Conservation (phyloP, 257 asterid genomes). For the Gentiana straminea region DNA sequence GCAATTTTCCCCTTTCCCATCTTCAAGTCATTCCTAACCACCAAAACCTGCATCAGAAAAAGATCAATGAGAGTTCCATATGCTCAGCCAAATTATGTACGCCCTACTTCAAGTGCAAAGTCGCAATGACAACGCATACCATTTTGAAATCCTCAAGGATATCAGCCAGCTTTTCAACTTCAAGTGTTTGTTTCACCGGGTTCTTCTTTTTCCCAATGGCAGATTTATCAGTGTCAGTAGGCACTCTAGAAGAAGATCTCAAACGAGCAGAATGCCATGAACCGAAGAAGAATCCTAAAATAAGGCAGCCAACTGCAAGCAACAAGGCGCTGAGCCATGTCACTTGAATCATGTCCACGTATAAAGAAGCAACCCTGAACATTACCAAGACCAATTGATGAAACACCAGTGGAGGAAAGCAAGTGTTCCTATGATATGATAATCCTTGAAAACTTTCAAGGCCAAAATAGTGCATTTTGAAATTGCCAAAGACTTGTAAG, state of each 20-base stretch:
- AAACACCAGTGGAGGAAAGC: not conserved
- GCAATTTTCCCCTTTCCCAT: constrained; percentile 99
- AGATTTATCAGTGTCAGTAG: constrained; percentile 16
- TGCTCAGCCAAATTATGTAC: no score
- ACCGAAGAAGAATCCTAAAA: constrained; percentile 68
- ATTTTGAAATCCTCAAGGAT: constrained; percentile 83
- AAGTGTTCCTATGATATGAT: no score
- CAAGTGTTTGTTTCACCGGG: constrained; percentile 42
- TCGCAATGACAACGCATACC: constrained; percentile 24
- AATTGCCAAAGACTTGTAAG: no score
- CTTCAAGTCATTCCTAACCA: constrained; percentile 91
- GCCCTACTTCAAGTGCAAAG: no score
- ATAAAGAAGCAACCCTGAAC: constrained; percentile 25
- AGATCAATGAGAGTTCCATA: no score
- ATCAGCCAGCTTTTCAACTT: constrained; percentile 79
- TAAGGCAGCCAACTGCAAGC: constrained; percentile 76
- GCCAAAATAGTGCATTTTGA: no score
- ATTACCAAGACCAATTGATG: constrained; percentile 14
- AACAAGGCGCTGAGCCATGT: constrained; percentile 63
- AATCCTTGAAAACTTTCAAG: no score
- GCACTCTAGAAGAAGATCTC: constrained; percentile 12
- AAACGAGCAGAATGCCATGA: constrained; percentile 31
- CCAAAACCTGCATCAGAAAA: constrained; percentile 61
- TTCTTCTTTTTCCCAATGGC: constrained; percentile 36
- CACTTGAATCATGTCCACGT: constrained; percentile 57